Conservation (phyloP, 1,139 yeast genomes). For the Kurtzmaniella quercitrusa region DNA sequence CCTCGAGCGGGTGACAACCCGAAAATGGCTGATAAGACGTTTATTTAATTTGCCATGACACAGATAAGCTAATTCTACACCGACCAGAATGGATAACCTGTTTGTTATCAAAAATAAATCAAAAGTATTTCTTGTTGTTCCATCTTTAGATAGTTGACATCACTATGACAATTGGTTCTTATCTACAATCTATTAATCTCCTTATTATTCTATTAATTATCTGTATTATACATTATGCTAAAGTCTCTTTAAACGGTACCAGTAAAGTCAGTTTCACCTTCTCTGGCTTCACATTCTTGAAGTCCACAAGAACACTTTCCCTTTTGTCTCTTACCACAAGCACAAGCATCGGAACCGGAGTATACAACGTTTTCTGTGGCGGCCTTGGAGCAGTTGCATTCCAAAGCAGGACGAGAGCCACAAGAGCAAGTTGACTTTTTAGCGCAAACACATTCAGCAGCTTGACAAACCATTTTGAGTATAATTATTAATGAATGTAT, state of each 20-base stretch:
- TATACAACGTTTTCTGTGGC: slow-evolving; percentile 39
- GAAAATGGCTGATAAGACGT: too few relatives aligned
- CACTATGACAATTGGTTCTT: neutral
- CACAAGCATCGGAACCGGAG: slow-evolving; percentile 32
- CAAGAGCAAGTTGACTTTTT: slow-evolving; percentile 48
- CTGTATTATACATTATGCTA: neutral
- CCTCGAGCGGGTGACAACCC: too few relatives aligned
- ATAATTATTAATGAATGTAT: neutral
- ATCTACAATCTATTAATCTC: neutral
- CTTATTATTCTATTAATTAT: neutral
- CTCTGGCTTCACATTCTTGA: slow-evolving; percentile 38
- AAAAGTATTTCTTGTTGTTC: too few relatives aligned
- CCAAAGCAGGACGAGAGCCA: slow-evolving; percentile 45
- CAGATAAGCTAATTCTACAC: too few relatives aligned
- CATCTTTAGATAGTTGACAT: neutral
- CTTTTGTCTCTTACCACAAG: slow-evolving; percentile 46
- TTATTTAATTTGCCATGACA: too few relatives aligned
- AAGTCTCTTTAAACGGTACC: slow-evolving; percentile 11
- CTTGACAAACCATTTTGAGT: slow-evolving; percentile 37
- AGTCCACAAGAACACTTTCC: slow-evolving; percentile 41
- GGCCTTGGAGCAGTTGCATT: slow-evolving; percentile 44
- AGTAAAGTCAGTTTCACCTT: slow-evolving; percentile 46
- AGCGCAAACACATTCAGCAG: slow-evolving; percentile 46
- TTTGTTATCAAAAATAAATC: too few relatives aligned
- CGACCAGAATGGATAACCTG: too few relatives aligned